Conservation (phyloP, 2,329 filamentous ascomycete species). For the Fusarium continuum region DNA sequence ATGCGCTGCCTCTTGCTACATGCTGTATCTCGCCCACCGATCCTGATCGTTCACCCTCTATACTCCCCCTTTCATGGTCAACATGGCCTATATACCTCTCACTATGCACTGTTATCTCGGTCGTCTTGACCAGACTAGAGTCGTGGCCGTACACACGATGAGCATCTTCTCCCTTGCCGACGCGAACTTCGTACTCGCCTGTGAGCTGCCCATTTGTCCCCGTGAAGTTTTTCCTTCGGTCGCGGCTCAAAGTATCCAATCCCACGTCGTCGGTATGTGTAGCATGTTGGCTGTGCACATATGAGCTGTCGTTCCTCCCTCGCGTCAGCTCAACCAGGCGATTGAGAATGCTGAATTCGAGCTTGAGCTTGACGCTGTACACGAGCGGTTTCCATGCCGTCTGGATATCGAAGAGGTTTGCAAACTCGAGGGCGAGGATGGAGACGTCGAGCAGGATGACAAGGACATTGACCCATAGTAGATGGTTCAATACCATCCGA, state of each 20-base stretch:
- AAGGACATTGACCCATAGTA: conserved; percentile 55
- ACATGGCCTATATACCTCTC: conserved; percentile 12
- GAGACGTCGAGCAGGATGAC: conserved; percentile 53
- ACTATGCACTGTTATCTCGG: conserved; percentile 29
- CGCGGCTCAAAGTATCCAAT: conserved; percentile 31
- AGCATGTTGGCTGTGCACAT: conserved; percentile 23
- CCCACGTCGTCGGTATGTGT: conserved; percentile 23
- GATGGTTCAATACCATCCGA: conserved; percentile 44
- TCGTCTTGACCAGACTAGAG: conserved; percentile 29
- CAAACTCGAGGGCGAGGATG: conserved; percentile 48
- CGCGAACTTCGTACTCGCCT: conserved; percentile 32
- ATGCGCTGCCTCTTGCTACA: conserved; percentile 25
- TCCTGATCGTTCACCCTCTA: not conserved
- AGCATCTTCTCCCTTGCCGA: conserved; percentile 20
- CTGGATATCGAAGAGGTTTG: conserved; percentile 48
- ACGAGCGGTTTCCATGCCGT: conserved; percentile 41
- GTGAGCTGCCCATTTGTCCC: conserved; percentile 6
- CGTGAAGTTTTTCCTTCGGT: conserved; percentile 18
- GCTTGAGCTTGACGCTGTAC: conserved; percentile 51
- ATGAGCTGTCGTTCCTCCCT: conserved; percentile 33
- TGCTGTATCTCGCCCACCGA: not conserved
- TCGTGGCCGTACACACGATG: not conserved
- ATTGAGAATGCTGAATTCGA: conserved; percentile 52
- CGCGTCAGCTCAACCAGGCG: conserved; percentile 43
- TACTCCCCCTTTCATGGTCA: not conserved